Base-by-base conservation (phyloP, 2,329 filamentous ascomycete genomes). In the Alternaria alternata region DNA sequence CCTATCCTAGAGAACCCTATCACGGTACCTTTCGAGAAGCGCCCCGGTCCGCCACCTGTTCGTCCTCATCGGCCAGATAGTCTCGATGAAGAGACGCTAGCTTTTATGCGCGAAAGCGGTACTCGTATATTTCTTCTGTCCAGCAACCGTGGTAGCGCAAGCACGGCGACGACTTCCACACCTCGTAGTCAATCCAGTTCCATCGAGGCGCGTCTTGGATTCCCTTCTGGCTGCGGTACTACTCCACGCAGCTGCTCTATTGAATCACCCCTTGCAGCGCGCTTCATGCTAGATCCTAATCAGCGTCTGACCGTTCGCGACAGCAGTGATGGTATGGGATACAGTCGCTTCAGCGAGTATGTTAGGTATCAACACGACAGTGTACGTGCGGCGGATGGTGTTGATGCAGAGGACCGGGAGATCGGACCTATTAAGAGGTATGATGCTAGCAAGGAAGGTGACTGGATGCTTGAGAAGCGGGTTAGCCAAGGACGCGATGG, bases 401-500 rank as follows among this genome's bases (percentile, higher is more conserved):
- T 67, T 20, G 63, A 64, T 5, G 26, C 28, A 8, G 52, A 54
- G 5, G 63, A 63, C 16, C 42, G 62, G 4, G 64, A 65, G 2
- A 0, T 61, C 12, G 69, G 60, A 5, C 62, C 68, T 1, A 57
- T 72, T 22, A 67, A 72, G 48, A 44, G 55, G 47, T 70, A 63
- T 24, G 22, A 59, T 8, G 11, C 11, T 18, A 48, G 20, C 1
- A 63, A 52, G 47, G 62, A 65, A n/a, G 62, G 24, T 3, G 65
- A 71, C 11, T 72, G 70, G 70, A 54, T 38, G 11, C 16, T 71
- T 32, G 65, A 65, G 56, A 62, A 57, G 54, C 47, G 63, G 46
- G 43, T 70, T 7, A 66, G 63, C 51, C 28, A 47, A 6, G 58
- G 57, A 1, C 36, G 59, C 7, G 55, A 61, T 36, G 60, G 61